These are phyloP conservation scores for Zasmidium angulare DNA, from an alignment of 2,329 filamentous ascomycete genomes.

Conservation along the genomic window DNA sequence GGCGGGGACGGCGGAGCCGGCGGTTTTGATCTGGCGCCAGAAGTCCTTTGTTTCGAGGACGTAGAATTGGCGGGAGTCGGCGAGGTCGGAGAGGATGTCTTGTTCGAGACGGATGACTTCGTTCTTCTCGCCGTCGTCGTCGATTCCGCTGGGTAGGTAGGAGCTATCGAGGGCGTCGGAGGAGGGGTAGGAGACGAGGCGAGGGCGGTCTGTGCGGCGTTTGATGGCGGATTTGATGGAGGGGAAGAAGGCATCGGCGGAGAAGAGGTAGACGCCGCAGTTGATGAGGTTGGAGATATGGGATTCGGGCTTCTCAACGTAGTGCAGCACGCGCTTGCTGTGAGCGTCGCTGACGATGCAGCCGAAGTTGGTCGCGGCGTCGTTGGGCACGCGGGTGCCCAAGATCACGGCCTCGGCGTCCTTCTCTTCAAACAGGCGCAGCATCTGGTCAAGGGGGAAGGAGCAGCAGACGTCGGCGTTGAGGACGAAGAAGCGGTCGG, in stretches of 20 bases:
- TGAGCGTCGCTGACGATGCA: conserved; percentile 95
- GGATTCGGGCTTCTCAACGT: conserved; percentile 97
- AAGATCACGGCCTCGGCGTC: conserved; percentile 96
- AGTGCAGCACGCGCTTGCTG: conserved; percentile 93
- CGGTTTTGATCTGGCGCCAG: conserved; percentile 99
- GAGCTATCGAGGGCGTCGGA: conserved; percentile 81
- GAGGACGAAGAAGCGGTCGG: conserved; percentile 93
- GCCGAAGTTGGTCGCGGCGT: conserved; percentile 92
- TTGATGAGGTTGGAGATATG: conserved; percentile 99
- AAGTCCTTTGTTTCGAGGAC: conserved; percentile 99
- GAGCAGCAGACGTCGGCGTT: conserved; percentile 99
- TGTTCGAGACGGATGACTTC: conserved; percentile 94
- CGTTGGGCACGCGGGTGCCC: conserved; percentile 85
- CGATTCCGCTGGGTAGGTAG: conserved; percentile 62
- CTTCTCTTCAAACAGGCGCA: conserved; percentile 88
- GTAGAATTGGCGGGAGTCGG: conserved; percentile 96
- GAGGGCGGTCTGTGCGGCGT: conserved; percentile 85
- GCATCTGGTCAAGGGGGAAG: conserved; percentile 94
- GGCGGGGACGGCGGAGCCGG: conserved; percentile 91
- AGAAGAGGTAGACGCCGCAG: conserved; percentile 97
- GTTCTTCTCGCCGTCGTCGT: conserved; percentile 73
- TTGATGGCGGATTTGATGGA: conserved; percentile 94
- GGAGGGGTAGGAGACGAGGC: conserved; percentile 90
- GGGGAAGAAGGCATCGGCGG: conserved; percentile 93
- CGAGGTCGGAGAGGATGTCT: conserved; percentile 91